A percentile compares a stretch with the other conserved stretches of the same genome.
Evolutionary conservation across 2,329 filamentous ascomycete species (phyloP).

Genomic region (Aureobasidium sp.): DNA sequence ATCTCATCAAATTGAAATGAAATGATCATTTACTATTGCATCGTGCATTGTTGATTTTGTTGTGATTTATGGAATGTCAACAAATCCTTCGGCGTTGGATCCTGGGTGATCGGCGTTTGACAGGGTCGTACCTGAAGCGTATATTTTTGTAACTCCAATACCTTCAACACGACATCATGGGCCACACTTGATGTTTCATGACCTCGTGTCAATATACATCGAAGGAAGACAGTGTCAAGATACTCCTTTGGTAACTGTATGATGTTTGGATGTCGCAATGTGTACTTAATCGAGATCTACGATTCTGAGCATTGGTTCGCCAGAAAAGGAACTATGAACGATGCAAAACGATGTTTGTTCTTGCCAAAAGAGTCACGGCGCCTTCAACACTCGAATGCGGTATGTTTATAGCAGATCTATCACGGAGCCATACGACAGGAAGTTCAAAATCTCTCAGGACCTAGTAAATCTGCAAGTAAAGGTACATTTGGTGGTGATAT

Average conservation of each 20-base stretch:
- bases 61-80: background rate
- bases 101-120: background rate
- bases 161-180: background rate
- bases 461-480: no score
- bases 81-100: background rate
- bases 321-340: background rate
- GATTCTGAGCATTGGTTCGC: no score
- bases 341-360: background rate
- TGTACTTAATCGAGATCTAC: background rate
- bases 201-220: background rate
- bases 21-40: background rate
- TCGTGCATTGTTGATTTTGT: no score
- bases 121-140: background rate
- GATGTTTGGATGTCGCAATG: no score
- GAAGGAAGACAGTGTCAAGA: background rate
- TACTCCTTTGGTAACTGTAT: accelerated
- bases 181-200: background rate
- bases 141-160: background rate
- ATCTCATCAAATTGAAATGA: background rate
- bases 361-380: no score
- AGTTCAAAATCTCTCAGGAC: background rate
- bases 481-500: background rate
- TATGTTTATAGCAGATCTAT: background rate
- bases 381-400: background rate
- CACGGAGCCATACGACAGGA: background rate